Evolutionary conservation across 2,329 filamentous ascomycete species (phyloP).

Genomic region (Dichotomopilus funicola): DNA sequence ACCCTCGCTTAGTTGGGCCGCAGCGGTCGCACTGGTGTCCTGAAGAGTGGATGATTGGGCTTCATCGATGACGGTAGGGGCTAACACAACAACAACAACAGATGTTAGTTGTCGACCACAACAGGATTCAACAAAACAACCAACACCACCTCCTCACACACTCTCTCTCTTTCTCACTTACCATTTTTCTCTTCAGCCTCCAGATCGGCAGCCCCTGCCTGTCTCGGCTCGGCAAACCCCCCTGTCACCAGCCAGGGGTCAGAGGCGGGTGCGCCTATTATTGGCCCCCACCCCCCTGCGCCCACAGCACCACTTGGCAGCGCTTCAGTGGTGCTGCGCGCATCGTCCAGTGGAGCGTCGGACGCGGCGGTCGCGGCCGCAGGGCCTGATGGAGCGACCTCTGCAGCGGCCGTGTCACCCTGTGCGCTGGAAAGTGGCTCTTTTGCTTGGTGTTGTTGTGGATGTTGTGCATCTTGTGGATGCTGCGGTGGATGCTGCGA

Average conservation of each 20-base stretch:
- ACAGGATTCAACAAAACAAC: too few species aligned
- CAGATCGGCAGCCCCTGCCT: slow-evolving; percentile 11
- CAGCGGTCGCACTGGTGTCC: neutral
- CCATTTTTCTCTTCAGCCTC: slow-evolving; percentile 35
- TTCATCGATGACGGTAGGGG: slow-evolving; percentile 4
- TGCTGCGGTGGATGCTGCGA: slow-evolving; percentile 3
- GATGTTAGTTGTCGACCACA: too few species aligned
- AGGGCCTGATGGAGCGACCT: neutral
- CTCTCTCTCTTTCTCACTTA: neutral
- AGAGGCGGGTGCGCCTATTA: slow-evolving; percentile 9
- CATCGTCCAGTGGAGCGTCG: slow-evolving; percentile 11
- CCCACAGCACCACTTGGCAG: slow-evolving; percentile 19
- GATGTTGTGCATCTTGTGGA: too few species aligned
- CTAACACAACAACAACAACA: too few species aligned
- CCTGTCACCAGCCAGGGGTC: neutral
- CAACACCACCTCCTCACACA: too few species aligned
- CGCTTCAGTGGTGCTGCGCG: slow-evolving; percentile 19
- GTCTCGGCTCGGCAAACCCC: too few species aligned
- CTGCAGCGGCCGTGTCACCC: slow-evolving; percentile 1
- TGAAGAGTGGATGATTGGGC: slow-evolving; percentile 2
- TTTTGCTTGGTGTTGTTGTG: slow-evolving; percentile 4
- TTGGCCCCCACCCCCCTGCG: slow-evolving; percentile 14
- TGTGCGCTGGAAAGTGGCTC: slow-evolving; percentile 7
- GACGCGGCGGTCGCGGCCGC: neutral
- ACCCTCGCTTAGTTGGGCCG: slow-evolving; percentile 6